phyloP scores from a whole-genome alignment of 352 stramenopile genomes.

The Pythium brachiatum region DNA sequence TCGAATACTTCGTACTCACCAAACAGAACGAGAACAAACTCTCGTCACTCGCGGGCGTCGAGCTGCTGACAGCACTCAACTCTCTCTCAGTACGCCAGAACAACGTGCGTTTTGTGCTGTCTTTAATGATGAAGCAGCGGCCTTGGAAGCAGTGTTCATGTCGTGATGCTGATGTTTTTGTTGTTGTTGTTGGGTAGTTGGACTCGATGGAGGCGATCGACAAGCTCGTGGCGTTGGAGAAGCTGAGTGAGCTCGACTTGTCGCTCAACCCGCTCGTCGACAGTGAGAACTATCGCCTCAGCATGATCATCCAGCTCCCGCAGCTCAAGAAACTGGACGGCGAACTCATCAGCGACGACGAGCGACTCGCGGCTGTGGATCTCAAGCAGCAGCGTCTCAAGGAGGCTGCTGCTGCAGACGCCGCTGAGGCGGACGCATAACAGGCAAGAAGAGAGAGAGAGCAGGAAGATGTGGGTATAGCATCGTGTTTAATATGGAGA shows the following conservation, averaged over 20 bases:
- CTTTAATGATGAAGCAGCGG: too few species aligned
- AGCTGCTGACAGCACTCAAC: conserved; percentile 39
- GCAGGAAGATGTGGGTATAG: conserved; percentile 2
- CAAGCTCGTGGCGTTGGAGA: conserved; percentile 39
- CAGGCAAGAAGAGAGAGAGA: conserved; percentile 15
- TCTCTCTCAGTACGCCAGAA: conserved; percentile 59
- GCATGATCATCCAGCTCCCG: conserved; percentile 50
- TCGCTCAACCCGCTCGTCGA: conserved; percentile 54
- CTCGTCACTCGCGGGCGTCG: conserved; percentile 47
- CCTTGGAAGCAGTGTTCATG: too few species aligned
- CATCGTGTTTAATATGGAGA: conserved; percentile 25
- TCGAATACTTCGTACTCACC: conserved; percentile 28
- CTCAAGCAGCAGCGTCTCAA: conserved; percentile 50
- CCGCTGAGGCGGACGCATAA: conserved; percentile 29
- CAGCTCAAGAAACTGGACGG: conserved; percentile 61
- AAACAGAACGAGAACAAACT: conserved; percentile 72
- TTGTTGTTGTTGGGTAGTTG: conserved; percentile 32
- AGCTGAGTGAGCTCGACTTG: conserved; percentile 44
- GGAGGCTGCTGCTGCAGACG: conserved; percentile 23
- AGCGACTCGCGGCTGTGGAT: conserved; percentile 58
- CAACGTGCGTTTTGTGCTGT: conserved; percentile 31
- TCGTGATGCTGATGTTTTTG: too few species aligned
- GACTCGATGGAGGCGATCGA: conserved; percentile 47
- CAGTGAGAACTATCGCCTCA: conserved; percentile 50
- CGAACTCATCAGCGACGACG: conserved; percentile 49